Evolutionary conservation across 108 stramenopile species (phyloP).

Genomic region (Cyclotella sp.): DNA sequence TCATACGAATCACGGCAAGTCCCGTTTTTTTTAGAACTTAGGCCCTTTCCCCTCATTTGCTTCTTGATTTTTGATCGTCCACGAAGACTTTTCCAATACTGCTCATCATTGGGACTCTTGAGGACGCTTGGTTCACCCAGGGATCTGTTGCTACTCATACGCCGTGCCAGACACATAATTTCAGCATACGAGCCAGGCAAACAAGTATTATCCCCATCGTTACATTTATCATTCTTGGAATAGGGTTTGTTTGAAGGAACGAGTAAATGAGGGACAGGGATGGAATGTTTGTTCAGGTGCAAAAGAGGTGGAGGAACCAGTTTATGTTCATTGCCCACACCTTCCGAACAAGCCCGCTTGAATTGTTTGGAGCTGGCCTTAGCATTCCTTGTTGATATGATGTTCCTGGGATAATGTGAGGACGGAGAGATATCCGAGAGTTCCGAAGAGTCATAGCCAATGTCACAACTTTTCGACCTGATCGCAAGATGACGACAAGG

Average conservation of each 20-base stretch:
- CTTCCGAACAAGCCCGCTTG: background rate
- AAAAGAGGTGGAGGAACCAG: background rate
- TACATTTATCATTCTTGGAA: background rate
- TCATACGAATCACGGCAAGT: background rate
- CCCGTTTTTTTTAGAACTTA: background rate
- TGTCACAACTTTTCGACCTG: background rate
- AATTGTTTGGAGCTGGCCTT: background rate
- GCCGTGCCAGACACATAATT: background rate
- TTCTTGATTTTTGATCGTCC: background rate
- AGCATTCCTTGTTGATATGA: background rate
- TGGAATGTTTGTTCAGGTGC: background rate
- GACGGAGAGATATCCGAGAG: background rate
- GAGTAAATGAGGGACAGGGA: too few species aligned
- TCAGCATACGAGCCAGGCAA: background rate
- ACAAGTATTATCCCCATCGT: background rate
- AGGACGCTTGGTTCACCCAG: constrained; percentile 8
- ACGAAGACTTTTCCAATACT: background rate
- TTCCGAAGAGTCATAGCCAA: background rate
- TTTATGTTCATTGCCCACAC: background rate
- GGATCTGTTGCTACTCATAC: constrained; percentile 6
- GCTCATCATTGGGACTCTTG: background rate
- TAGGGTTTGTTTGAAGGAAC: too few species aligned
- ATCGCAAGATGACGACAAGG: background rate
- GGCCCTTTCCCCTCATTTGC: constrained; percentile 10
- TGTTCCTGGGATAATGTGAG: too few species aligned